Conservation (phyloP, 495 filamentous ascomycete genomes). For the Xylaria flabelliformis region DNA sequence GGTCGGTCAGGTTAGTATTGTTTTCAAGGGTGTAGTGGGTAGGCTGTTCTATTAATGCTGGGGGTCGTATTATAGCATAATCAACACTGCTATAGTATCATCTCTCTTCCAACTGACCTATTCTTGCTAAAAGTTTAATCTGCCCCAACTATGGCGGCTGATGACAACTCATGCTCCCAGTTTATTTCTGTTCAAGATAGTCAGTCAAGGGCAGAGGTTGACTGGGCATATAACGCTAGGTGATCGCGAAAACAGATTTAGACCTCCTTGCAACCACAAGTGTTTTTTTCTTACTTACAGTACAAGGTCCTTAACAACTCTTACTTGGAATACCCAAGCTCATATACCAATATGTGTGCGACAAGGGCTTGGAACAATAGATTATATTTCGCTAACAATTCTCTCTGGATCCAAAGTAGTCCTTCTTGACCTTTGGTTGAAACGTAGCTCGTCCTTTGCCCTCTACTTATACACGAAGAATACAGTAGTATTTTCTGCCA, state of each 20-base stretch:
- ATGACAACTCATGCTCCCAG: neutral
- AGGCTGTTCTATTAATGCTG: neutral
- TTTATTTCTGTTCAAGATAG: neutral
- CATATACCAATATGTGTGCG: neutral
- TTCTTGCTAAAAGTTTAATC: neutral
- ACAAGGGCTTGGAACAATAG: too few species aligned
- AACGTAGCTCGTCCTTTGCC: too few species aligned
- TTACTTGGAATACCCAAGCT: neutral
- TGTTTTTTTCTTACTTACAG: neutral
- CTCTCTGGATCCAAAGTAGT: too few species aligned
- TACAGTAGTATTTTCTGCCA: neutral
- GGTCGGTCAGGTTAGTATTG: neutral
- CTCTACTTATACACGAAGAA: too few species aligned
- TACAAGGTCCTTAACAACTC: neutral
- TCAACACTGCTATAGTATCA: neutral
- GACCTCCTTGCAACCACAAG: too few species aligned
- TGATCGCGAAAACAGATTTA: too few species aligned
- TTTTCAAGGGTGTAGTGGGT: neutral
- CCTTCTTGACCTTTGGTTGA: too few species aligned
- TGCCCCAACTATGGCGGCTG: neutral
- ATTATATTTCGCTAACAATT: too few species aligned
- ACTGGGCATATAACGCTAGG: neutral
- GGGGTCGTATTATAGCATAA: too few species aligned
- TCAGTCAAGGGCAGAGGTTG: neutral
- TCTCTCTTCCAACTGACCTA: neutral